phyloP scores from a whole-genome alignment of 441 rosid genomes.

The Erodium moschatum region DNA sequence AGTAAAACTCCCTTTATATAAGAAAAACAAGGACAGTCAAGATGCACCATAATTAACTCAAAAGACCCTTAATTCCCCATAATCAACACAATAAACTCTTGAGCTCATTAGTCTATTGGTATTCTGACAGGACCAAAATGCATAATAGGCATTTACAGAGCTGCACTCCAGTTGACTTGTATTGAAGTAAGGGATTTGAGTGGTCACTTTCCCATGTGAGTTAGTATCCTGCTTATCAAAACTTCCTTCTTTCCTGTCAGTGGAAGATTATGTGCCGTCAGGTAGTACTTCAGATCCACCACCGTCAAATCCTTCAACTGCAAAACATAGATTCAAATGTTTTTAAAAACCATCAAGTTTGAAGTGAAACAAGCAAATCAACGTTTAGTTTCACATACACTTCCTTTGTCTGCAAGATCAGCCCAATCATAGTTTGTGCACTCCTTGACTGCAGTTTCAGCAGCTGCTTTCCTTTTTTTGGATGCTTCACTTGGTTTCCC shows the following conservation, averaged over 20 bases:
- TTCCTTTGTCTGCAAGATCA: slow-evolving; percentile 64
- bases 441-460: slow-evolving; percentile 40
- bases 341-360: neutral
- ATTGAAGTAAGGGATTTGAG: neutral
- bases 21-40: too few relatives aligned
- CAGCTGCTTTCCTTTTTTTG: slow-evolving; percentile 54
- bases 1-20: too few relatives aligned
- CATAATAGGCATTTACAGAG: neutral
- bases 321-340: neutral
- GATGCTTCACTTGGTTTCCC: slow-evolving; percentile 42
- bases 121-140: neutral
- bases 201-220: slow-evolving; percentile 52
- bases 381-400: slow-evolving; percentile 53
- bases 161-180: neutral
- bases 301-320: slow-evolving; percentile 81
- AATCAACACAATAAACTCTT: too few relatives aligned
- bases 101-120: too few relatives aligned
- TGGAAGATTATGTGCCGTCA: slow-evolving; percentile 54
- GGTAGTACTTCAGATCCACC: slow-evolving; percentile 52
- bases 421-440: slow-evolving; percentile 51
- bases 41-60: too few relatives aligned
- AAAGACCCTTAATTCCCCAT: too few relatives aligned
- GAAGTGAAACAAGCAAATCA: slow-evolving; percentile 6
- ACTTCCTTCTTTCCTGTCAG: slow-evolving; percentile 64
- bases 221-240: slow-evolving; percentile 55